Percentiles rank a stretch among this genome's conserved stretches.
phyloP scores from a whole-genome alignment of 139 green algal genomes.

The Microglena sp. region DNA sequence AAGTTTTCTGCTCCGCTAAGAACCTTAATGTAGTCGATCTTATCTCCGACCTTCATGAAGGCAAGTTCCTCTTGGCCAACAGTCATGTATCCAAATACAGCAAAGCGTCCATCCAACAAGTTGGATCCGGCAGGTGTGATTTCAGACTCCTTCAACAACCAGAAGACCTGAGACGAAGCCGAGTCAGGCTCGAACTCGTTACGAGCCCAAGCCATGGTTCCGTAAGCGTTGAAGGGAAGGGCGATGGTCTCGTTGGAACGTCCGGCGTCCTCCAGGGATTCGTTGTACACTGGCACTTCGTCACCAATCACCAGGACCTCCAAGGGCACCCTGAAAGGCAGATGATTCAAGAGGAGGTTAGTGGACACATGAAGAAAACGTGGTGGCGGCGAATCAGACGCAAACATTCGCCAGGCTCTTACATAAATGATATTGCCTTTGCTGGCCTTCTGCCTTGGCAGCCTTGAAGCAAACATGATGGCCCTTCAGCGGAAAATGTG shows the following conservation, averaged over 20 bases:
- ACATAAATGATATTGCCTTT: too few relatives aligned
- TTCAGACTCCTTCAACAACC: constrained; percentile 96
- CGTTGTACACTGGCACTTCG: constrained; percentile 89
- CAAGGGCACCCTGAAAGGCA: constrained; percentile 68
- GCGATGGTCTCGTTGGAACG: constrained; percentile 77
- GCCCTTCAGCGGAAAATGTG: too few relatives aligned
- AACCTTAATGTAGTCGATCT: constrained; percentile 76
- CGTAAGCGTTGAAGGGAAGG: constrained; percentile 98
- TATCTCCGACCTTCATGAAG: constrained; percentile 64
- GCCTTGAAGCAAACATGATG: too few relatives aligned
- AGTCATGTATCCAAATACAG: constrained; percentile 93
- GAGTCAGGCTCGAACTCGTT: constrained; percentile 95
- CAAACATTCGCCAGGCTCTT: too few relatives aligned
- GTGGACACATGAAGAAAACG: background rate
- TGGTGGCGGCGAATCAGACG: too few relatives aligned
- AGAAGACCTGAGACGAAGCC: constrained; percentile 87
- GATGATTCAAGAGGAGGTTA: constrained; percentile 3
- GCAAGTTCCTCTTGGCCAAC: constrained; percentile 51
- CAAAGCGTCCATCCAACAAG: constrained; percentile 93
- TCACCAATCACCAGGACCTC: constrained; percentile 83
- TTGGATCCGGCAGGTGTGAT: constrained; percentile 92
- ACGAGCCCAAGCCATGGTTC: constrained; percentile 88
- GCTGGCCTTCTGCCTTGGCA: too few relatives aligned
- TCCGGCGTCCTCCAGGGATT: constrained; percentile 89
- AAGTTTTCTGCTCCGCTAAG: constrained; percentile 64